Base-by-base conservation (phyloP, 208 protist species). In the Wallacemonas sp. region DNA sequence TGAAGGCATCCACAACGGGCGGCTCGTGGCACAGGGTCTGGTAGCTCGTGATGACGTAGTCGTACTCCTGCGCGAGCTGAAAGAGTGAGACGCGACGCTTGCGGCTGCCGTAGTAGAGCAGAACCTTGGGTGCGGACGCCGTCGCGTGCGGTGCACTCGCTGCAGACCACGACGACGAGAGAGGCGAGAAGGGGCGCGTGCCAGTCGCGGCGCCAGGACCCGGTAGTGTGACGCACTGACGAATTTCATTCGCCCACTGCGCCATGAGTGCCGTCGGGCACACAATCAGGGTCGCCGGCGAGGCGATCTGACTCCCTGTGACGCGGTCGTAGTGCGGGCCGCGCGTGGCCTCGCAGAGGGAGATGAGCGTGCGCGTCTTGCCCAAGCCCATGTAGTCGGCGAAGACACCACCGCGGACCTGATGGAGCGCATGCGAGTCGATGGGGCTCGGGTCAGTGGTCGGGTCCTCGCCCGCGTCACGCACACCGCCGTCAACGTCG, bases 1-100 rank as follows among this genome's bases (percentile, higher is more conserved):
- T 66, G 9, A 34, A 12, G 17, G 29, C 61, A n/a, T 60, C 63
- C 6, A 34, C n/a, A n/a, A n/a, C 57, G 34, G 65, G 49, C 30
- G 66, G 39, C 58, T 90, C 83, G 41, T 76, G 65, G 17, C 65
- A 52, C 24, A 92, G 54, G 4, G 81, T 90, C 52, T 88, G 78
- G 65, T 92, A 92, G 23, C 72, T 89, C 2, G 76, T 84, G 39
- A 94, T 32, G 46, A 94, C 86, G 65, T 97, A 97, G 70, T 92
- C 88, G 57, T 92, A 92, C 19, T 86, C 65, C 61, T 92, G 70
- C 17, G 79, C 80, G 1, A 92, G 32, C 26, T 90, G 36, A 48
- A 88, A 85, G 29, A 84, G 26, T 0, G 66, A 65, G 44, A 83
- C 60, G n/a, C 48, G 48, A 16, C 80, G 87, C 23, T 74, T 74